These are phyloP conservation scores for Puccinia coronata DNA, from an alignment of 1,284 basidiomycete species.

Conservation along the genomic window DNA sequence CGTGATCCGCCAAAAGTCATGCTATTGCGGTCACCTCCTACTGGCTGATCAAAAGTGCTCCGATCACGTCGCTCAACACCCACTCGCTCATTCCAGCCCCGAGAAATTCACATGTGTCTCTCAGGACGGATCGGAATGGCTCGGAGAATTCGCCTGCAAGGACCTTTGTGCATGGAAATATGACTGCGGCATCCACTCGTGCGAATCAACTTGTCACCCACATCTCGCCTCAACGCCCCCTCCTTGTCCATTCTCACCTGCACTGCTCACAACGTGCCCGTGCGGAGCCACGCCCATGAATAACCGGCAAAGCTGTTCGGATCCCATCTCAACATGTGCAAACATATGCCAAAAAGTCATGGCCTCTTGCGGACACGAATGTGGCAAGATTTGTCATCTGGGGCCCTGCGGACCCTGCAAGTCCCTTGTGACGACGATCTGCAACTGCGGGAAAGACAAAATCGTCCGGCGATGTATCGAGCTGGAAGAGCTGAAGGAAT, in stretches of 20 bases:
- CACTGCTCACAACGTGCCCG: slow-evolving; percentile 15
- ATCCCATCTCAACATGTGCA: slow-evolving; percentile 35
- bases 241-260: slow-evolving; percentile 40
- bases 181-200: slow-evolving; percentile 41
- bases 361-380: slow-evolving; percentile 31
- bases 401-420: slow-evolving; percentile 40
- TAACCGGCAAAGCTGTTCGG: slow-evolving; percentile 11
- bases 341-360: slow-evolving; percentile 33
- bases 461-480: slow-evolving; percentile 39
- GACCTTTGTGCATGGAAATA: slow-evolving; percentile 36
- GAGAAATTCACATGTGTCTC: slow-evolving; percentile 30
- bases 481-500: slow-evolving; percentile 25
- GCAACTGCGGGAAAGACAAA: slow-evolving; percentile 35
- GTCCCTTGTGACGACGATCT: slow-evolving; percentile 31
- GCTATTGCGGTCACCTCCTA: slow-evolving; percentile 25
- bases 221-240: slow-evolving; percentile 4
- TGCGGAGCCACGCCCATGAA: slow-evolving; percentile 18
- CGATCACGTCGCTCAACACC: slow-evolving; percentile 2
- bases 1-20: slow-evolving; percentile 27
- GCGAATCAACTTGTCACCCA: slow-evolving; percentile 44
- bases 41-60: slow-evolving; percentile 33
- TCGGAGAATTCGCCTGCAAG: slow-evolving; percentile 42
- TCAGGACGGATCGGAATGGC: slow-evolving; percentile 13
- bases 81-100: neutral
- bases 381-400: slow-evolving; percentile 23